Evolutionary conservation across 176 grass and related monocot species (phyloP), one percentile per base, ranked within the genome.

Genomic region (Hyparrhenia diplandra): DNA sequence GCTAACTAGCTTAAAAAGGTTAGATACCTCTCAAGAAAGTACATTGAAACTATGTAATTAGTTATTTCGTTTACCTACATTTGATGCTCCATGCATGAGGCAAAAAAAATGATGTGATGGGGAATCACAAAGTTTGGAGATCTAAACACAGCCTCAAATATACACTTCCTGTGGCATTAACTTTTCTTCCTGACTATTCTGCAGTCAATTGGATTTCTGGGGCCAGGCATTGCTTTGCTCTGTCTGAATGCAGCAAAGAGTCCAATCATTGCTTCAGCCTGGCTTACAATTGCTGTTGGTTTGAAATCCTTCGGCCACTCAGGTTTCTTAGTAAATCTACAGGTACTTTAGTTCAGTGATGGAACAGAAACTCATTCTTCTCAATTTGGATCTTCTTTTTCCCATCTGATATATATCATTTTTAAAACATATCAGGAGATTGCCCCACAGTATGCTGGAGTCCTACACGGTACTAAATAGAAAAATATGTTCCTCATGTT

Each of bases 291-390:
- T 73, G 96, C 96, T 67, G 92, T 98, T 80, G 92, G 96, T 67
- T 84, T 98, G 82, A 95, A 82, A 80, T 98, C 96, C 46, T 98
- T 98, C n/a, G 87, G 96, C 40, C 92, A 98, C 80, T 92, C 96
- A 42, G 96, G 96, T 88, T 98, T 98, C 71, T 80, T 98, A 81
- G 96, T 98, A 47, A 98, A 98, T 76, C 72, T 98, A 77, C 96
- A 98, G 95, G 95, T 68, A 75, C 73, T 69, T 67, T 35, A 60
- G 68, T 61, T 68, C 71, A 58, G 4, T 31, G 29, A 80, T 85
- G 71, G 21, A 42, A 30, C 29, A 73, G 58, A 49, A 25, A 45
- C 12, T 47, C 69, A 35, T 18, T 75, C 29, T 64, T 29, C 11
- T 10, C 5, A 47, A 43, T 81, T 74, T 82, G 34, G 18, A 21